phyloP scores from a whole-genome alignment of 1,284 basidiomycete genomes.

The Phaffia rhodozyma region DNA sequence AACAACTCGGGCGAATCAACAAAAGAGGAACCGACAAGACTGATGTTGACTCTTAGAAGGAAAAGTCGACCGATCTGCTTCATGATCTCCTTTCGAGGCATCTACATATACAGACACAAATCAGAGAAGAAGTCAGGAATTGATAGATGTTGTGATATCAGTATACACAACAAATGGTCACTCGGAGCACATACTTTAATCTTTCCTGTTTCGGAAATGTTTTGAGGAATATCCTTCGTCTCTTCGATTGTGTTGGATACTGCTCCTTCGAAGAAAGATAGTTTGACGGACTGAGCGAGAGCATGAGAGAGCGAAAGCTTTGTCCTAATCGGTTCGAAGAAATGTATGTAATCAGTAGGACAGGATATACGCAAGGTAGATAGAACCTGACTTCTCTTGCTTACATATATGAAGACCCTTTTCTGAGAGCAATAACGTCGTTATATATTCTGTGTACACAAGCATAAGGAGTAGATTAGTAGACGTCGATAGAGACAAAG shows the following conservation, averaged over 20 bases:
- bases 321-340: conserved; percentile 49
- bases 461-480: conserved; percentile 11
- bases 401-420: conserved; percentile 90
- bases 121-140: neutral
- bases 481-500: conserved; percentile 17
- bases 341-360: conserved; percentile 19
- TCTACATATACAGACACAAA: conserved; percentile 23
- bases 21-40: conserved; percentile 78
- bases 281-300: conserved; percentile 90
- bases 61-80: conserved; percentile 92
- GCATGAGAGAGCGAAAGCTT: conserved; percentile 91
- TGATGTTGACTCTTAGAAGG: conserved; percentile 85
- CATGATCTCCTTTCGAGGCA: conserved; percentile 70
- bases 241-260: conserved; percentile 90
- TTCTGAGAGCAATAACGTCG: conserved; percentile 89
- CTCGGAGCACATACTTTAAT: conserved; percentile 63
- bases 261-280: conserved; percentile 86
- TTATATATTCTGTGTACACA: conserved; percentile 68
- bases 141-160: neutral
- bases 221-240: conserved; percentile 90
- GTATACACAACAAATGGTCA: neutral
- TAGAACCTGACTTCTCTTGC: conserved; percentile 25
- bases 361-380: conserved; percentile 18
- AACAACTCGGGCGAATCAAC: conserved; percentile 92
- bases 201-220: conserved; percentile 86